Base-by-base conservation (phyloP, 805 yeast genomes). In the Groenewaldozyma tartarivorans region DNA sequence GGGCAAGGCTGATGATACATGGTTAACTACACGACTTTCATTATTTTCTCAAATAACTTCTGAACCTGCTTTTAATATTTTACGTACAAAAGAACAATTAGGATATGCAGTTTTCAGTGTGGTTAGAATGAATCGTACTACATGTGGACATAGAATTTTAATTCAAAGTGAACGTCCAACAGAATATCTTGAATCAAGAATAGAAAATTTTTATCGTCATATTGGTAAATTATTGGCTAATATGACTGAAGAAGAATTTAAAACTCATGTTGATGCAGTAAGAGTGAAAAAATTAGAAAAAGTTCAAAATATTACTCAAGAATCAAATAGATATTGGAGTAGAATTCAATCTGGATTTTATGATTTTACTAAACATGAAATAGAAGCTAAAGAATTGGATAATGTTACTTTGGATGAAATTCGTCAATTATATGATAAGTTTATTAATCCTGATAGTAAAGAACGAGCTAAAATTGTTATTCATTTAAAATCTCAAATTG, bases 31-130 rank as follows among this genome's bases (percentile, higher is more conserved):
- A 0, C 54, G 72, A 41, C 69, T 81, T 9, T 85, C 80, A 38
- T 62, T 90, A 39, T 61, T 85, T 36, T 74, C 81, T 0, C 90
- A 83, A 46, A 71, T 87, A 47, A 66, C 81, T 38, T 76, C 74
- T 49, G 96, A 90, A 57, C 96, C 96, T 3, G 82, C 90, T 43
- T 92, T 90, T 62, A 80, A 85, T 55, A 82, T 82, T 47, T 69
- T 90, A 43, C 74, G 98, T 61, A 90, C 98, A 4, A 81, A 85
- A 52, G 97, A 90, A 63, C 97, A 92, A 60, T 69, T 90, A 24
- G 98, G 98, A 2, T 90, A 90, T 54, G 87, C 90, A 47, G 98
- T 90, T 0, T 86, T 85, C 56, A 77, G 92, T 34, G 83, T 94
- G 0, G 64, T 72, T 20, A 67, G 81, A 46, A 69, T 70, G 45